These are phyloP conservation scores for Sporothrix brasiliensis DNA, from an alignment of 2,329 filamentous ascomycete genomes.

Conservation along the genomic window DNA sequence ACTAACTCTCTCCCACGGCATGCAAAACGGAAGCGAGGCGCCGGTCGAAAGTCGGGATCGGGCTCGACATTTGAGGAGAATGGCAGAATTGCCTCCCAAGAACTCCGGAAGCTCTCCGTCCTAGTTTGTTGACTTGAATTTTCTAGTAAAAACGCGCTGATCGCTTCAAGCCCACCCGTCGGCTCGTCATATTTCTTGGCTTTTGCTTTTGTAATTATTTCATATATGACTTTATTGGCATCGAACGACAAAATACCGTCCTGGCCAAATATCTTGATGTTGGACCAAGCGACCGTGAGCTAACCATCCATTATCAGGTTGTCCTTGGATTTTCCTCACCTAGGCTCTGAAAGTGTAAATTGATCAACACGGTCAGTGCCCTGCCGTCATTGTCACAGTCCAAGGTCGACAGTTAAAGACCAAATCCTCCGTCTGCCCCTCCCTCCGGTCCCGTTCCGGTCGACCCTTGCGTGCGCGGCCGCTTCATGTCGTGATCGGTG, in stretches of 20 bases:
- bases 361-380: background rate
- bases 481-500: background rate
- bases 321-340: background rate
- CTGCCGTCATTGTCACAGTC: background rate
- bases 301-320: background rate
- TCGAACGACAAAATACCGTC: background rate
- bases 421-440: background rate
- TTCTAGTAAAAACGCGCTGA: background rate
- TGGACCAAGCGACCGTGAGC: background rate
- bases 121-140: background rate
- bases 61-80: constrained; percentile 7
- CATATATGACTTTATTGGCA: background rate
- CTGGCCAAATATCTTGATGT: background rate
- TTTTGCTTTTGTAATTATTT: no score
- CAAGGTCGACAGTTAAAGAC: background rate
- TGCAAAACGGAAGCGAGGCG: background rate
- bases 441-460: constrained; percentile 11
- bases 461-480: constrained; percentile 1
- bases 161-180: background rate
- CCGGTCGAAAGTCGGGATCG: background rate
- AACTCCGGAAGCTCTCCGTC: constrained; percentile 15
- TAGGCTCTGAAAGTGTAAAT: background rate
- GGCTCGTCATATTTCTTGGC: constrained; percentile 8
- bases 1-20: background rate
- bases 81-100: background rate